A percentile compares a stretch with the other conserved stretches of the same genome.
Evolutionary conservation across 2,329 filamentous ascomycete genomes (phyloP).

Genomic region (Ophidiomyces ophidiicola): DNA sequence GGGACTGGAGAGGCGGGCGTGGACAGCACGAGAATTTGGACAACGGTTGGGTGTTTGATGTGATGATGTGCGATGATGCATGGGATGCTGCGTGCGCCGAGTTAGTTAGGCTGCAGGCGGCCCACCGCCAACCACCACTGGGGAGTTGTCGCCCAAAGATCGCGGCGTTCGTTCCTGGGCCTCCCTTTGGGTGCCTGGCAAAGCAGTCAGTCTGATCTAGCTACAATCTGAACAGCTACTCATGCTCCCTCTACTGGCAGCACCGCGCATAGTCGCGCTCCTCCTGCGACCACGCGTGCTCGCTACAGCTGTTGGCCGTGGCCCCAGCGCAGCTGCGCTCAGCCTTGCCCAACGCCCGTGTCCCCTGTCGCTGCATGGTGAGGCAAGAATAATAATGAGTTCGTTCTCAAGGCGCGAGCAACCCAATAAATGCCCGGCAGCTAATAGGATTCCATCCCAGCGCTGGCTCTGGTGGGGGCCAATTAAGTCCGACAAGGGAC

Average conservation of each 20-base stretch:
- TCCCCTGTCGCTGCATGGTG: conserved; percentile 11
- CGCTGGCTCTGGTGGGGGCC: conserved; percentile 2
- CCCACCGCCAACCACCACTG: background rate
- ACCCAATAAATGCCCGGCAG: conserved; percentile 4
- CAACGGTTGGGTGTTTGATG: conserved; percentile 5
- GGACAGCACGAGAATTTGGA: background rate
- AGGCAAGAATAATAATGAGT: conserved; percentile 9
- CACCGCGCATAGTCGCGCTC: too few relatives aligned
- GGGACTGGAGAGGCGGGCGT: background rate
- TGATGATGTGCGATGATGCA: conserved; percentile 12
- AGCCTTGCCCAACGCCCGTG: conserved; percentile 5
- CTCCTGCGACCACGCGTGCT: too few relatives aligned
- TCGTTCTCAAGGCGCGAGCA: conserved; percentile 10
- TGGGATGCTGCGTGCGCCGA: conserved; percentile 6
- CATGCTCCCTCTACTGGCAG: too few relatives aligned
- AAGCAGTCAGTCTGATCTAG: too few relatives aligned
- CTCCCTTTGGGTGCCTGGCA: too few relatives aligned
- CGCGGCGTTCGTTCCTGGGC: background rate
- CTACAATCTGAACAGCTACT: too few relatives aligned
- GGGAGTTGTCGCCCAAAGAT: conserved; percentile 5
- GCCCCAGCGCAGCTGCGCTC: background rate
- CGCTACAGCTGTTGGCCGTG: too few relatives aligned
- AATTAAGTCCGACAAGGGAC: conserved; percentile 5
- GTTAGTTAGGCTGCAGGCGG: conserved; percentile 8
- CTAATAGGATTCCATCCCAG: conserved; percentile 9